phyloP scores from a whole-genome alignment of 306 rosid species.

The Prunus mongolica region DNA sequence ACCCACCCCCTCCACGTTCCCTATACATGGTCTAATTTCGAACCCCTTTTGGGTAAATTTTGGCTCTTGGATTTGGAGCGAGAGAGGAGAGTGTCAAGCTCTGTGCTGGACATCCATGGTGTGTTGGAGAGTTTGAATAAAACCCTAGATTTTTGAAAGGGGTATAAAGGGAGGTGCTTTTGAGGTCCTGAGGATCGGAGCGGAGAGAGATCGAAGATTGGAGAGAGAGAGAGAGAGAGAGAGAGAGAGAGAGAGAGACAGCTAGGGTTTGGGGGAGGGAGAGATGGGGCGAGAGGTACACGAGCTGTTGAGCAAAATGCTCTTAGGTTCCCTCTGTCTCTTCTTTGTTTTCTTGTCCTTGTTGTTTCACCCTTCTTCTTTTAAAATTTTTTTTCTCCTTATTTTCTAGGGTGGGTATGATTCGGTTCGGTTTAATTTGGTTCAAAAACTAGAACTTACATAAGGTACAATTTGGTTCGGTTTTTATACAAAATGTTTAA shows the following conservation, averaged over 20 bases:
- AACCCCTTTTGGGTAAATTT: neutral
- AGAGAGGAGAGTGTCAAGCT: neutral
- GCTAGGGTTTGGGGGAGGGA: slow-evolving; percentile 6
- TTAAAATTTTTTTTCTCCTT: too few species aligned
- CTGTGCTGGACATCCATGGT: neutral
- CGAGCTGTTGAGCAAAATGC: slow-evolving; percentile 21
- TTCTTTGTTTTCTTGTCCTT: slow-evolving; percentile 17
- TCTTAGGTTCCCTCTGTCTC: neutral
- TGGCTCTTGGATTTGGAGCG: slow-evolving; percentile 4
- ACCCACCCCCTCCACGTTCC: slow-evolving; percentile 53
- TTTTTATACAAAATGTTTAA: too few species aligned
- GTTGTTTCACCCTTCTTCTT: neutral
- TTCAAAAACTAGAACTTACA: too few species aligned
- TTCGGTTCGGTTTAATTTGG: too few species aligned
- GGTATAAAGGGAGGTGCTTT: neutral
- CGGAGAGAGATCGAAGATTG: neutral
- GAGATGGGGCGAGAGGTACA: slow-evolving; percentile 11
- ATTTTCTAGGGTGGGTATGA: too few species aligned
- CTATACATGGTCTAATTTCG: slow-evolving; percentile 38
- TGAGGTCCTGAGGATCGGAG: neutral
- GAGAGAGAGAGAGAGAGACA: neutral
- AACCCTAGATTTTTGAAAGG: neutral
- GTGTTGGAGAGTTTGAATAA: neutral
- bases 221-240: neutral
- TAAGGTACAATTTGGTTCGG: too few species aligned